Base-by-base conservation (phyloP, 768 basidiomycete species). In the Amanita subjunquillea region DNA sequence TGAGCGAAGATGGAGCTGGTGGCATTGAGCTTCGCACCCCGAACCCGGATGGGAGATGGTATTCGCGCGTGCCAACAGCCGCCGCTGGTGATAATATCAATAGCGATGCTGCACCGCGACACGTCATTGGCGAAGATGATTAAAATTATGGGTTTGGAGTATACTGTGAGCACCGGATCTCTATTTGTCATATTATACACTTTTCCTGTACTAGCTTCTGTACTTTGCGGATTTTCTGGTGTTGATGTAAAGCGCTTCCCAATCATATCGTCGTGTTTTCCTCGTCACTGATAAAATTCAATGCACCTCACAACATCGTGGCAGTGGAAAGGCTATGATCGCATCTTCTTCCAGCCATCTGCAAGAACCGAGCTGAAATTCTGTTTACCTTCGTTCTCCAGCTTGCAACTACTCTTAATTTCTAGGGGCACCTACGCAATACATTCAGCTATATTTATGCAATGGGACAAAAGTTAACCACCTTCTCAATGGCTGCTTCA, bases 51-150 rank as follows among this genome's bases (percentile, higher is more conserved):
- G 48, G 34, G 20, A 60, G 56, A 36, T 60, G 59, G 59, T 60
- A 60, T 39, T 40, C 57, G 13, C 50, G 50, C 27, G 57, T 63
- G 27, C 54, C 55, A 7, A 51, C 47, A 29, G 49, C 50, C 7
- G 55, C 52, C 5, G 57, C 49, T 13, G 57, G 36, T 23, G 30
- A n/a, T 4, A 30, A 30, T 20, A 10, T 32, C 13, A 32, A 44
- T 54, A 29, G 7, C 17, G 44, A 46, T n/a, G 15, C 27, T 30
- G 27, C 3, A 27, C 44, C 17, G 4, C 29, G 3, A 30, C 67
- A 69, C 61, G 62, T 66, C 0, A 44, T 67, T 15, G 68, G 68
- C 34, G 67, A 67, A 13, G 67, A 69, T 42, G 68, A 68, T 46
- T 46, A 30, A 46, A 29, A 8, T 27, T 44, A 15, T 25, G 25